Conservation (phyloP, 1,284 basidiomycete genomes). For the Apiotrichum siamense region DNA sequence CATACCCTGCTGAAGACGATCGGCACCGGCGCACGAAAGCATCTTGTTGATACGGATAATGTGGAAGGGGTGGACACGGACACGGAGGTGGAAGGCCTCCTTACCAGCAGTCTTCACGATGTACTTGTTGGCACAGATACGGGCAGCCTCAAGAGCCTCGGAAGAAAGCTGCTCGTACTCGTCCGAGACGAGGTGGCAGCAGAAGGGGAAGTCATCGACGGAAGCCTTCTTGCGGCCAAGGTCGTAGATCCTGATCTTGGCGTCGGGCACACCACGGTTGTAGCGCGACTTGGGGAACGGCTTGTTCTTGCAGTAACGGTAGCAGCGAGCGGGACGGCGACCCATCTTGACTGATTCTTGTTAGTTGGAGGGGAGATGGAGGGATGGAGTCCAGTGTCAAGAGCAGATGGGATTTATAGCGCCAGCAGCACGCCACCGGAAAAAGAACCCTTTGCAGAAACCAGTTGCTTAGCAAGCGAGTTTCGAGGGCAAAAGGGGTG, state of each 20-base stretch:
- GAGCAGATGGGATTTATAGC: neutral
- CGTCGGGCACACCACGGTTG: slow-evolving; percentile 96
- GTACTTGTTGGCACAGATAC: slow-evolving; percentile 99
- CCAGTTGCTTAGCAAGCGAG: slow-evolving; percentile 2
- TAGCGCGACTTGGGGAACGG: slow-evolving; percentile 80
- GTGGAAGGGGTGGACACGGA: slow-evolving; percentile 97
- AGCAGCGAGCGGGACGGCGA: slow-evolving; percentile 92
- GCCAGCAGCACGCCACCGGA: neutral
- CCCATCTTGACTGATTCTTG: slow-evolving; percentile 60
- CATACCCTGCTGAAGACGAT: slow-evolving; percentile 97
- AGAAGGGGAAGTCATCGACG: slow-evolving; percentile 97
- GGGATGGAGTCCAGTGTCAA: neutral
- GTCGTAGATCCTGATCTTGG: slow-evolving; percentile 94
- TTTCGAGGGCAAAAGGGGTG: too few relatives aligned
- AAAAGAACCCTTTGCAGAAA: neutral
- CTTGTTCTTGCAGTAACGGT: slow-evolving; percentile 99
- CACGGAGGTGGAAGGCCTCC: slow-evolving; percentile 97
- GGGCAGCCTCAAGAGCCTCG: slow-evolving; percentile 95
- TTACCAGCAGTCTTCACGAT: slow-evolving; percentile 97
- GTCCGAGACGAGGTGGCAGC: slow-evolving; percentile 92
- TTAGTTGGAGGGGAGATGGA: neutral
- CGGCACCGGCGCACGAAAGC: slow-evolving; percentile 97
- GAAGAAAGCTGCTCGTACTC: slow-evolving; percentile 97
- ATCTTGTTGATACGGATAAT: slow-evolving; percentile 99
- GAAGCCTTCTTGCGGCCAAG: slow-evolving; percentile 90